Evolutionary conservation across 345 rosid species (phyloP).

Genomic region (Moringa oleifera): DNA sequence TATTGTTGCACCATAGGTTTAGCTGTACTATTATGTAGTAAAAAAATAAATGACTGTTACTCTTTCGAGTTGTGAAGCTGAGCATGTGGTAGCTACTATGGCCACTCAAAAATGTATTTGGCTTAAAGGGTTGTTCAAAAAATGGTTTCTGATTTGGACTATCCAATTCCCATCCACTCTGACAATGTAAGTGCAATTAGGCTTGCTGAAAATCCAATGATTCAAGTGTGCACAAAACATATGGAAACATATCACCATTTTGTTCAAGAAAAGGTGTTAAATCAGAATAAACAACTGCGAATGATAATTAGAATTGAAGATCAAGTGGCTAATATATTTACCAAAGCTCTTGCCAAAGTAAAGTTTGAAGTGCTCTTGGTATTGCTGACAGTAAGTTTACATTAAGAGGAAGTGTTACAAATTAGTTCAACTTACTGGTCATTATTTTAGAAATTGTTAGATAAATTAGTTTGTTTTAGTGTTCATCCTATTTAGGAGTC

Average conservation of each 20-base stretch:
- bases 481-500: no score
- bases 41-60: not conserved
- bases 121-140: conserved; percentile 4
- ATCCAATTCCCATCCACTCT: not conserved
- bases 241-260: not conserved
- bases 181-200: conserved; percentile 13
- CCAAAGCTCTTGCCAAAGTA: not conserved
- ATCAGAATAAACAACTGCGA: not conserved
- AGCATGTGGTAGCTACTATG: conserved; percentile 5
- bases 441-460: no score
- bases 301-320: not conserved
- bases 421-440: conserved; percentile 9
- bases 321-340: not conserved
- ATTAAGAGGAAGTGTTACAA: conserved; percentile 3
- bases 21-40: not conserved
- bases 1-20: not conserved
- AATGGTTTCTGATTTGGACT: not conserved
- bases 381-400: not conserved
- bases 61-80: conserved; percentile 9
- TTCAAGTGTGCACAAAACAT: not conserved
- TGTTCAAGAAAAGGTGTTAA: not conserved
- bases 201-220: conserved; percentile 5
- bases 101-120: conserved; percentile 8
- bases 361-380: not conserved
- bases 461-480: no score